Evolutionary conservation across 805 yeast species (phyloP).

Genomic region (Hanseniaspora lindneri): DNA sequence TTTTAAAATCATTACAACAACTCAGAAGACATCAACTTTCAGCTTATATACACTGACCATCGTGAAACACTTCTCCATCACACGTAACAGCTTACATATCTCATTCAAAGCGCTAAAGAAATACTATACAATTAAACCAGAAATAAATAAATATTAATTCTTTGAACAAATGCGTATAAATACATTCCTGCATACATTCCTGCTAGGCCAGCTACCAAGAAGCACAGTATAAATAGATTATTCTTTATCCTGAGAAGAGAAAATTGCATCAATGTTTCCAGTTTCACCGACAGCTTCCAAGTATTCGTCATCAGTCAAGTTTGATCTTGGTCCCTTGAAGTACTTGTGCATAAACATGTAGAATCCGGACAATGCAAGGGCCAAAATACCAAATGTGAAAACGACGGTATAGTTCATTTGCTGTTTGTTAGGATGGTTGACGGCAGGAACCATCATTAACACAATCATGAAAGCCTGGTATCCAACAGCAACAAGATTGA

Average conservation of each 20-base stretch:
- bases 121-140: too few species aligned
- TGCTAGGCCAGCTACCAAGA: too few species aligned
- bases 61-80: too few species aligned
- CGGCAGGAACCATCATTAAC: slow-evolving; percentile 50
- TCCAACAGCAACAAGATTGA: slow-evolving; percentile 37
- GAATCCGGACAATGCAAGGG: slow-evolving; percentile 43
- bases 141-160: too few species aligned
- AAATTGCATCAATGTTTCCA: slow-evolving; percentile 21
- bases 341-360: slow-evolving; percentile 39
- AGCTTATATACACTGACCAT: too few species aligned
- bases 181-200: too few species aligned
- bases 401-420: slow-evolving; percentile 66
- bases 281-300: slow-evolving; percentile 24
- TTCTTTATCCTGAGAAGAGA: slow-evolving; percentile 12
- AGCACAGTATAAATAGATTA: too few species aligned
- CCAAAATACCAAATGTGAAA: slow-evolving; percentile 51
- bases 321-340: slow-evolving; percentile 45
- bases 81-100: too few species aligned
- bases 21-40: too few species aligned
- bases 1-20: too few species aligned
- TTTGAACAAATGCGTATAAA: too few species aligned
- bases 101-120: too few species aligned
- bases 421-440: slow-evolving; percentile 27
- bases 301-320: slow-evolving; percentile 26
- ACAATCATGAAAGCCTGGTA: slow-evolving; percentile 46